Conservation (phyloP, 192 early-diverging fungal genomes). For the Physocladia obscura region DNA sequence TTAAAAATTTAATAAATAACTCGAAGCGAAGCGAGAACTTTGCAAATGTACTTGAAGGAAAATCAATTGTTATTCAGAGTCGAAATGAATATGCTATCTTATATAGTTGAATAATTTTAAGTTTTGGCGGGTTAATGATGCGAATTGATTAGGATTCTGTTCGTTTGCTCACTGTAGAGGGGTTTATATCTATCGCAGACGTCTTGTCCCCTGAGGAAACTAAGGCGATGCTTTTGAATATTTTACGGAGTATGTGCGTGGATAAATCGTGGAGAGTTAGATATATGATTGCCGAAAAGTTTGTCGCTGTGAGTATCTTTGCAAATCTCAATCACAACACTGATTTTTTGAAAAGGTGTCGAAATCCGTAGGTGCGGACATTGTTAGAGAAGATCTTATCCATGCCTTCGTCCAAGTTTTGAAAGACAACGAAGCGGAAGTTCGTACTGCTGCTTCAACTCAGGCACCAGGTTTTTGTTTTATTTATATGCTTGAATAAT, state of each 20-base stretch:
- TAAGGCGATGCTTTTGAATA: conserved; percentile 70
- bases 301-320: conserved; percentile 70
- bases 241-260: conserved; percentile 73
- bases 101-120: too few relatives aligned
- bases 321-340: not conserved
- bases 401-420: conserved; percentile 80
- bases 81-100: too few relatives aligned
- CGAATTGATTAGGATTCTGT: conserved; percentile 82
- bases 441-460: conserved; percentile 89
- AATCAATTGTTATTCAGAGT: too few relatives aligned
- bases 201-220: conserved; percentile 73
- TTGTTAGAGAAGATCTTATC: conserved; percentile 84
- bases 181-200: conserved; percentile 85
- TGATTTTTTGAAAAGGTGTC: conserved; percentile 58
- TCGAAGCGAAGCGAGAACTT: too few relatives aligned
- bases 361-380: conserved; percentile 75
- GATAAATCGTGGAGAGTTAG: conserved; percentile 98
- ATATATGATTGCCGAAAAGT: conserved; percentile 99
- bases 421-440: conserved; percentile 97
- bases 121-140: not conserved
- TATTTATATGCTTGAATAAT: not conserved
- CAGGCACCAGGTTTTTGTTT: conserved; percentile 75
- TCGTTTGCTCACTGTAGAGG: conserved; percentile 89
- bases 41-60: too few relatives aligned
- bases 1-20: too few relatives aligned